Percentiles rank a stretch among this genome's conserved stretches.
These are phyloP conservation scores for Entomortierella beljakovae DNA, from an alignment of 192 early-diverging fungal genomes.

Conservation along the genomic window DNA sequence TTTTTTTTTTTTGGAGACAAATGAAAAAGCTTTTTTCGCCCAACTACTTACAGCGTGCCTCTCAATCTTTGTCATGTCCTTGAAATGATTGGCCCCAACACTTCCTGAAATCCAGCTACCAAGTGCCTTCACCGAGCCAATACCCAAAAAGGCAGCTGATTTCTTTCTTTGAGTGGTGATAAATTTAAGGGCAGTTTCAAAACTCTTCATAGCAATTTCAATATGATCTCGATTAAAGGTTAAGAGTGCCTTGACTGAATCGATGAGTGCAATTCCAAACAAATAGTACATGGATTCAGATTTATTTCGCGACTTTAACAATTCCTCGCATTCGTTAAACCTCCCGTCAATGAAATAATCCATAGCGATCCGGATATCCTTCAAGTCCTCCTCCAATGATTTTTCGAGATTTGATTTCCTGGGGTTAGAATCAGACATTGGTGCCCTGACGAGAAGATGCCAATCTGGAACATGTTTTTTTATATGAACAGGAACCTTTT, in stretches of 20 bases:
- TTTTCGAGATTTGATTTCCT: slow-evolving; percentile 48
- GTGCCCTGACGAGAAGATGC: slow-evolving; percentile 37
- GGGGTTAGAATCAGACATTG: slow-evolving; percentile 43
- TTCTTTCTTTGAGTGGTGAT: slow-evolving; percentile 74
- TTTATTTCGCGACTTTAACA: slow-evolving; percentile 59
- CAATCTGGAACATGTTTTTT: slow-evolving; percentile 45
- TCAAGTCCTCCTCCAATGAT: slow-evolving; percentile 67
- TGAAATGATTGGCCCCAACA: slow-evolving; percentile 54
- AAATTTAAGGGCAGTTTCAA: slow-evolving; percentile 72
- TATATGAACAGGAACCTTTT: neutral
- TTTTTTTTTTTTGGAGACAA: slow-evolving; percentile 84
- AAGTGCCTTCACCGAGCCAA: slow-evolving; percentile 59
- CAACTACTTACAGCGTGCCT: slow-evolving; percentile 71
- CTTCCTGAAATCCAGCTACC: slow-evolving; percentile 56
- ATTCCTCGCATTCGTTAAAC: slow-evolving; percentile 74
- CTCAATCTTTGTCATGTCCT: slow-evolving; percentile 67
- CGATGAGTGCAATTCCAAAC: slow-evolving; percentile 75
- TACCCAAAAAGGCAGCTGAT: slow-evolving; percentile 32
- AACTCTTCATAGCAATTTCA: slow-evolving; percentile 69
- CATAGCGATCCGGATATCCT: slow-evolving; percentile 69
- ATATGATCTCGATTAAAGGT: slow-evolving; percentile 82
- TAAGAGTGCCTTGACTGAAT: slow-evolving; percentile 76
- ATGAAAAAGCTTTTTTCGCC: slow-evolving; percentile 63
- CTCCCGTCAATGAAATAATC: slow-evolving; percentile 82
- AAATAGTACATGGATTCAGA: slow-evolving; percentile 77